Base-by-base conservation (phyloP, 2,329 filamentous ascomycete genomes). In the Grosmannia clavigera region DNA sequence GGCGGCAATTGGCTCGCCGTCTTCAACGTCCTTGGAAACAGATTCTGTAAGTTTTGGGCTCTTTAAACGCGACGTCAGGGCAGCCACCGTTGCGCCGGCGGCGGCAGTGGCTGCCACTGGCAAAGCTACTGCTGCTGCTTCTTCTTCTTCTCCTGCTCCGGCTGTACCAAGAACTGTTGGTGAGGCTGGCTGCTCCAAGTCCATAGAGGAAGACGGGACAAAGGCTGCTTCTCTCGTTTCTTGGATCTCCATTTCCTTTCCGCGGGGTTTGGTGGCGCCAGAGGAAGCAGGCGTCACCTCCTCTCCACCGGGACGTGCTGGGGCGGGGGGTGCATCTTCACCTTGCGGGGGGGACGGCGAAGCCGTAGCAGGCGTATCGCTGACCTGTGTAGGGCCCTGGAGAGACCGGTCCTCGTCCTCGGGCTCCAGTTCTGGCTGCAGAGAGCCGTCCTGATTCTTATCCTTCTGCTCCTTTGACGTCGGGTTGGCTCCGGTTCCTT, bases 371-470 rank as follows among this genome's bases (percentile, higher is more conserved):
- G n/a, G 57, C 62, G 3, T 64, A 60, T 9, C 61, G 48, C 53
- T 60, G 57, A 35, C 61, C 64, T 31, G 22, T 10, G n/a, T 43
- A 58, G 65, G 52, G 16, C 22, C 6, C 19, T 48, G 55, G 16
- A 57, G 55, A 11, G 55, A 40, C 3, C 9, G 22, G 40, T 25
- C 55, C 25, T 40, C 38, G 35, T 46, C 55, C 4, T 16, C 3
- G 19, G 38, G 12, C 7, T 31, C 29, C 43, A 46, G 5, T n/a
- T 2, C 4, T 22, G 55, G 48, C 40, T 38, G 52, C 10, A 25
- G 31, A 16, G 52, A 12, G 9, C 16, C 52, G 64, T 11, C 19
- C 12, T 56, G 33, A 57, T 72, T 76, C 68, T 73, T 76, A 19
- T 10, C 10, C 53, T 69, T 72, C 58, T 66, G 68, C 5, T 14